A percentile compares a stretch with the other conserved stretches of the same genome.
phyloP scores from a whole-genome alignment of 345 rosid genomes.

The Carallia pectinifolia region DNA sequence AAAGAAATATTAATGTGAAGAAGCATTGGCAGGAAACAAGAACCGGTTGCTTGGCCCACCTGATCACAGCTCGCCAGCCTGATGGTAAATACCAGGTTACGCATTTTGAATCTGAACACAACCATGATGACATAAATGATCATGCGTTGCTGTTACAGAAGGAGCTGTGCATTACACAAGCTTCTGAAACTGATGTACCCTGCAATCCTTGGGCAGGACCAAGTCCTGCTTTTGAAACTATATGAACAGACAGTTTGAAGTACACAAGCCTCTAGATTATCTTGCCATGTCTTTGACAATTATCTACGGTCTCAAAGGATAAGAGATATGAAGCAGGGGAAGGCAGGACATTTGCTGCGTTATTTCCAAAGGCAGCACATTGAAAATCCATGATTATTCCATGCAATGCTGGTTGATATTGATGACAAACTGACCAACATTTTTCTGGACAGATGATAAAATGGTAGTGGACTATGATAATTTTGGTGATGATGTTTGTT shows the following conservation, averaged over 20 bases:
- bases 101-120: conserved; percentile 31
- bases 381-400: conserved; percentile 29
- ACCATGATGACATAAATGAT: conserved; percentile 24
- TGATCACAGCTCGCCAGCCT: conserved; percentile 27
- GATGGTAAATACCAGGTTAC: conserved; percentile 26
- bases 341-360: conserved; percentile 30
- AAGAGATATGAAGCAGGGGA: conserved; percentile 32
- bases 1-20: conserved; percentile 23
- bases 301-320: conserved; percentile 30
- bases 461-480: conserved; percentile 18
- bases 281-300: conserved; percentile 21
- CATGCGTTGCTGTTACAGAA: conserved; percentile 20
- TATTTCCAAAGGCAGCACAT: conserved; percentile 39
- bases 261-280: conserved; percentile 29
- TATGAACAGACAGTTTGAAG: conserved; percentile 11
- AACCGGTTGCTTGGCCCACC: conserved; percentile 33
- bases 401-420: conserved; percentile 31
- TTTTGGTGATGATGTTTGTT: no score
- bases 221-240: conserved; percentile 8
- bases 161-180: conserved; percentile 24
- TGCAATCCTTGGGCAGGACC: conserved; percentile 14
- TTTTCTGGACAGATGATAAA: conserved; percentile 41
- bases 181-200: conserved; percentile 14
- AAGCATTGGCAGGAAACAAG: conserved; percentile 30
- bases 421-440: conserved; percentile 38